phyloP scores from a whole-genome alignment of 768 basidiomycete species.

The Amanita molliuscula region DNA sequence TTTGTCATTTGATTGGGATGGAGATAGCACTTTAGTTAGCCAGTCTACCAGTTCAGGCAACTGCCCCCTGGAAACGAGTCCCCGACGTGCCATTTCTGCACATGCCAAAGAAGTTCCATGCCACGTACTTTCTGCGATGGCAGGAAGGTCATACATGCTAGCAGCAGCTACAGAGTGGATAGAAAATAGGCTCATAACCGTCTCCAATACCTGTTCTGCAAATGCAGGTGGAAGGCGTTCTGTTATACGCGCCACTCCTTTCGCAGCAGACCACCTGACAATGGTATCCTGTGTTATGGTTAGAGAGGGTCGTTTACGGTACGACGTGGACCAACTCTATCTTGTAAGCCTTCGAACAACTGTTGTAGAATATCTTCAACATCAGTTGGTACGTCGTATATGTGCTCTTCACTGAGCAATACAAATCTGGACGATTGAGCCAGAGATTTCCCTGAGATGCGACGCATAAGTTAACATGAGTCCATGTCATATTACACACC shows the following conservation, averaged over 20 bases:
- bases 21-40: slow-evolving; percentile 57
- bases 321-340: slow-evolving; percentile 46
- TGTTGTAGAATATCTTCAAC: slow-evolving; percentile 67
- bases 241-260: slow-evolving; percentile 79
- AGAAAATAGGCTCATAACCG: slow-evolving; percentile 63
- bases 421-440: not conserved
- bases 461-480: not conserved
- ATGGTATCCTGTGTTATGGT: slow-evolving; percentile 64
- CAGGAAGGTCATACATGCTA: slow-evolving; percentile 58
- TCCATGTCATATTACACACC: not conserved
- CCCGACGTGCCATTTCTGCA: slow-evolving; percentile 86
- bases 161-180: slow-evolving; percentile 62
- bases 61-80: slow-evolving; percentile 47
- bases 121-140: slow-evolving; percentile 82
- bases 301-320: slow-evolving; percentile 5
- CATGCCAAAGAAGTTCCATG: slow-evolving; percentile 90
- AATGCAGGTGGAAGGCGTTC: slow-evolving; percentile 72
- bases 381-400: slow-evolving; percentile 65
- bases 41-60: slow-evolving; percentile 64
- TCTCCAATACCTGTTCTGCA: slow-evolving; percentile 72
- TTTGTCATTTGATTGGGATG: slow-evolving; percentile 2
- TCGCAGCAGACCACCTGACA: slow-evolving; percentile 91
- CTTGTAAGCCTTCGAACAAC: slow-evolving; percentile 64
- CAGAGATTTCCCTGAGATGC: not conserved
- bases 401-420: slow-evolving; percentile 20